These are phyloP conservation scores for Spizellomyces sp. DNA, from an alignment of 192 early-diverging fungal genomes.

Conservation along the genomic window DNA sequence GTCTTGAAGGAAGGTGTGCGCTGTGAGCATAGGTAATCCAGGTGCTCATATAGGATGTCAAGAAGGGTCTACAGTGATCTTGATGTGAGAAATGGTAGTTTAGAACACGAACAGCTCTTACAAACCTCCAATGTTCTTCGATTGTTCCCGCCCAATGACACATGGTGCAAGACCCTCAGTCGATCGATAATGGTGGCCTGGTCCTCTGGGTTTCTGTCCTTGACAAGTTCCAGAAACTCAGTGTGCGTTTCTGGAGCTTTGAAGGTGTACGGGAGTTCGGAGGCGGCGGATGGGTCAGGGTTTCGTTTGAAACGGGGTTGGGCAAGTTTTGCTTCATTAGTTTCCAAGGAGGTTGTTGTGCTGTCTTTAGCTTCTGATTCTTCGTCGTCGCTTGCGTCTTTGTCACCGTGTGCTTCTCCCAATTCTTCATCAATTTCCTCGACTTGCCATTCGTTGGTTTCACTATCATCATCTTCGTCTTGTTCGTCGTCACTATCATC, in stretches of 20 bases:
- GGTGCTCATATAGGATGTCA: conserved; percentile 68
- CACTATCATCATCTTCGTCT: conserved; percentile 20
- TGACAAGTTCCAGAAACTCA: conserved; percentile 69
- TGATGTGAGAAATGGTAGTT: conserved; percentile 4
- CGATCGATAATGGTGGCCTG: conserved; percentile 76
- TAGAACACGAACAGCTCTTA: neutral
- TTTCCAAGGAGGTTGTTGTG: conserved; percentile 31
- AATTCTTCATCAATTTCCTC: conserved; percentile 39
- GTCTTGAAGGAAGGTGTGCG: conserved; percentile 38
- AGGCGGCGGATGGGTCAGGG: conserved; percentile 34
- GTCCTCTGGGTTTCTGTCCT: conserved; percentile 66
- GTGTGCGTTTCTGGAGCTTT: conserved; percentile 72
- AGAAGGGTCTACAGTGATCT: conserved; percentile 47
- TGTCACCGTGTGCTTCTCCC: conserved; percentile 24
- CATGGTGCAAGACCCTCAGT: conserved; percentile 81
- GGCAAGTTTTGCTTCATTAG: conserved; percentile 6
- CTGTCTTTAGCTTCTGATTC: conserved; percentile 38
- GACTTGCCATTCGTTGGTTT: neutral
- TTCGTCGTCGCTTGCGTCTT: conserved; percentile 26
- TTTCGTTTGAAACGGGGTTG: conserved; percentile 1
- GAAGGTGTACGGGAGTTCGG: conserved; percentile 84
- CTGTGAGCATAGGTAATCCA: conserved; percentile 65
- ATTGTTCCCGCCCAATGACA: conserved; percentile 81
- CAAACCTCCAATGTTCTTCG: conserved; percentile 66
- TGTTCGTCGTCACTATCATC: conserved; percentile 33